Percentiles rank a stretch among this genome's conserved stretches.
Conservation (phyloP, 1,284 basidiomycete genomes). For the Cutaneotrichosporon arboriforme region DNA sequence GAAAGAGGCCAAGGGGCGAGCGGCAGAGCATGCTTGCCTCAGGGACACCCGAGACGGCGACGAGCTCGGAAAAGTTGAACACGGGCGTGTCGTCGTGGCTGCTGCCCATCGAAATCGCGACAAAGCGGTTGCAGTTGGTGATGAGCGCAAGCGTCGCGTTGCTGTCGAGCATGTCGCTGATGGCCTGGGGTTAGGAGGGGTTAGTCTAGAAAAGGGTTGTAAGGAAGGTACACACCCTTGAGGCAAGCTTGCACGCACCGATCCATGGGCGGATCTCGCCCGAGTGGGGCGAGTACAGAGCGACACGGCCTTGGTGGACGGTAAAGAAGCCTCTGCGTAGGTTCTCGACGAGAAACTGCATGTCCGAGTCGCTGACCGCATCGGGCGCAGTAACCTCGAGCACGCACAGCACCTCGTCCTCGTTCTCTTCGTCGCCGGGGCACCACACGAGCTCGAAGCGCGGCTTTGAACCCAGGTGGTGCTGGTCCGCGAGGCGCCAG, state of each 20-base stretch:
- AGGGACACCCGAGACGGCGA: neutral
- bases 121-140: constrained; percentile 15
- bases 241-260: neutral
- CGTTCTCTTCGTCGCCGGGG: neutral
- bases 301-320: neutral
- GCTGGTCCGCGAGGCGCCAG: constrained; percentile 6
- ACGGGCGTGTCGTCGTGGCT: neutral
- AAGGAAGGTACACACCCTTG: neutral
- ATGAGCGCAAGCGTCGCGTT: neutral
- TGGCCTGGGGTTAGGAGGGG: neutral
- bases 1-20: constrained; percentile 12
- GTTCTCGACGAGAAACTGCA: neutral
- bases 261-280: neutral
- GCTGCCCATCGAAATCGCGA: neutral
- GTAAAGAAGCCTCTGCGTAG: constrained; percentile 1
- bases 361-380: neutral
- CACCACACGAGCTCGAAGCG: constrained; percentile 9
- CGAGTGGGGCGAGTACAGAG: neutral
- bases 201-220: neutral
- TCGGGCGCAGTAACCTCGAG: neutral
- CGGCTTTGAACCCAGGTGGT: neutral
- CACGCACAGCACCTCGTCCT: neutral
- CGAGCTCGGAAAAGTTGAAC: constrained; percentile 6
- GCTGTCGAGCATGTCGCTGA: constrained; percentile 1
- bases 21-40: neutral